Evolutionary conservation across 352 stramenopile species (phyloP).

Genomic region (Globisporangium canariense): DNA sequence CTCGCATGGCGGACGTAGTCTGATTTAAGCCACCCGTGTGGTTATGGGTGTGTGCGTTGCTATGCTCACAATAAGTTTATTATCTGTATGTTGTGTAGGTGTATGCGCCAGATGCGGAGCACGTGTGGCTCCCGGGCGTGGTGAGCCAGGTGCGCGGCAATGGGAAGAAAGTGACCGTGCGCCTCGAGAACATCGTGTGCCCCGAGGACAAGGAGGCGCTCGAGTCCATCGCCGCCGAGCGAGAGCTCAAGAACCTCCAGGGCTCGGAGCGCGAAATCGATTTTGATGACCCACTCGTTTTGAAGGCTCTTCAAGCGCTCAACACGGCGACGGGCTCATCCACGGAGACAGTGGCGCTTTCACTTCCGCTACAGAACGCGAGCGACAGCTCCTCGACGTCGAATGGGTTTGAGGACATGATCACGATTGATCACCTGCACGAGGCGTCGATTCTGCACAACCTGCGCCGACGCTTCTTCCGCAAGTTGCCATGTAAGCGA

Average conservation of each 20-base stretch:
- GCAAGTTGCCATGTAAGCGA: slow-evolving; percentile 66
- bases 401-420: slow-evolving; percentile 84
- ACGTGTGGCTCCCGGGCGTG: slow-evolving; percentile 79
- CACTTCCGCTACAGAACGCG: slow-evolving; percentile 73
- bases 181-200: slow-evolving; percentile 62
- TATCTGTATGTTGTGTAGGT: slow-evolving; percentile 35
- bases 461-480: slow-evolving; percentile 71
- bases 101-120: slow-evolving; percentile 67
- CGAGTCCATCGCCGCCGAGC: slow-evolving; percentile 38
- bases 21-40: background rate
- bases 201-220: slow-evolving; percentile 39
- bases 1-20: background rate
- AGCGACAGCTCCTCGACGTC: slow-evolving; percentile 32
- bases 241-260: slow-evolving; percentile 49
- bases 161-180: slow-evolving; percentile 54
- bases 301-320: slow-evolving; percentile 59
- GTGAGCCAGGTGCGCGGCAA: slow-evolving; percentile 45
- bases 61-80: background rate
- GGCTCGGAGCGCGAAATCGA: slow-evolving; percentile 51
- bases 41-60: background rate
- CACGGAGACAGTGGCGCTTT: slow-evolving; percentile 17
- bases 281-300: slow-evolving; percentile 45
- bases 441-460: slow-evolving; percentile 88
- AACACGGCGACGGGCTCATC: slow-evolving; percentile 41
- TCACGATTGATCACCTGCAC: slow-evolving; percentile 83